Percentiles rank a stretch among this genome's conserved stretches.
Conservation (phyloP, 306 rosid species). For the Aeschynomene evenia region DNA sequence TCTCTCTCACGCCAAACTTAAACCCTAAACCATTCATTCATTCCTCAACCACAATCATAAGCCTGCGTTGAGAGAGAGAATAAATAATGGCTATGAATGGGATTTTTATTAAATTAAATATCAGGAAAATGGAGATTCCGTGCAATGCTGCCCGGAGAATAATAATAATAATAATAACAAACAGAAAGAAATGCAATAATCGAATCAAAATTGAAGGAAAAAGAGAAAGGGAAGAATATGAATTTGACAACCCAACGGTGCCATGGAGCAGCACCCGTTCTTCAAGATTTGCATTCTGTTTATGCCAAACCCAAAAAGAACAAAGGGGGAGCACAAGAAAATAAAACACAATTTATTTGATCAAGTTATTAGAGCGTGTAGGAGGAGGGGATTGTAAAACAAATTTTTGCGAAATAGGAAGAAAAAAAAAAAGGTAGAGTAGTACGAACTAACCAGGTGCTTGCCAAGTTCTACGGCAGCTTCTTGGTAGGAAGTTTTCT, state of each 20-base stretch:
- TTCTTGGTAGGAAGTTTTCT: conserved; percentile 69
- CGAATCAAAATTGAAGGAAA: not conserved
- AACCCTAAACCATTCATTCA: conserved; percentile 50
- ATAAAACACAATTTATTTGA: not conserved
- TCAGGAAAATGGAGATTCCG: not conserved
- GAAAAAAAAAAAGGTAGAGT: not conserved
- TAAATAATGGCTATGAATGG: no score
- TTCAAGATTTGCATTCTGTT: not conserved
- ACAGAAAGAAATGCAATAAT: not conserved
- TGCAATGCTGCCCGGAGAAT: not conserved
- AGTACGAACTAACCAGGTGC: no score
- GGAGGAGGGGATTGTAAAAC: not conserved
- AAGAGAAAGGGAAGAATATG: not conserved
- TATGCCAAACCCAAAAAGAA: not conserved
- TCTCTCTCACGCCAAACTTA: conserved; percentile 48
- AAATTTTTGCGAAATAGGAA: not conserved
- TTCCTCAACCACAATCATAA: conserved; percentile 48
- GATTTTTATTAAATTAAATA: no score
- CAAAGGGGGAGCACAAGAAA: not conserved
- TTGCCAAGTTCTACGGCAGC: conserved; percentile 71
- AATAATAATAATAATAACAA: not conserved
- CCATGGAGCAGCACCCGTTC: not conserved
- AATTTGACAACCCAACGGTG: not conserved
- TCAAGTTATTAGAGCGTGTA: not conserved
- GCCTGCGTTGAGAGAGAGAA: conserved; percentile 29